Evolutionary conservation across 306 rosid genomes (phyloP), one percentile per base, ranked within the genome.

Genomic region (Trifolium fragiferum): DNA sequence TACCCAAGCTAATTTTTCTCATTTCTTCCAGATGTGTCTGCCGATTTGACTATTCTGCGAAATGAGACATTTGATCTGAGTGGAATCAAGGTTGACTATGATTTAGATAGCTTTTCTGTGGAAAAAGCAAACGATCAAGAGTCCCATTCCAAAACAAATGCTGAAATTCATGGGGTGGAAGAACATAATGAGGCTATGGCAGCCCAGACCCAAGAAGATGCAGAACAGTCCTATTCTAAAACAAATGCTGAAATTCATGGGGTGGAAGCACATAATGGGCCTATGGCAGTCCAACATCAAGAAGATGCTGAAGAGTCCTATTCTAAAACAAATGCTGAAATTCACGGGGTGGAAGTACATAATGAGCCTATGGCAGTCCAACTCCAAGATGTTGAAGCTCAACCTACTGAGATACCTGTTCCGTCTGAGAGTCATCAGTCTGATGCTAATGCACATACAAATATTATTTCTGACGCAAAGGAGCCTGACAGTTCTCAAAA

Each of bases 21-120:
- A 38, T 76, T 25, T 70, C 67, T 81, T 85, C 70, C 90, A 95
- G 99, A 97, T 60, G 68, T 86, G 82, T 80, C 98, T n/a, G 75
- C 69, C 57, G 81, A 82, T 70, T 86, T 95, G 84, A 65, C 83
- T 65, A 71, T 76, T 80, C 75, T 92, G 91, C 90, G 66, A 60
- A 76, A 80, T 10, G 90, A 80, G 78, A 58, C 81, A 76, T 72
- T 87, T 81, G 92, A 92, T 85, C 78, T 83, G 41, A 81, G 87
- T 66, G 77, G 86, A 77, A 81, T 84, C 72, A 75, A 20, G 86
- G 86, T 90, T 78, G 90, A 87, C 69, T 38, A 74, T 78, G 86
- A 61, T 49, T 78, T 51, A 60, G 83, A 83, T 63, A 60, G 59
- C 75, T 70, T 80, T 87, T 71, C 66, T 20, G 25, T 57, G 2